phyloP scores from a whole-genome alignment of 192 early-diverging fungal genomes.

The Helicostylum pulchrum region DNA sequence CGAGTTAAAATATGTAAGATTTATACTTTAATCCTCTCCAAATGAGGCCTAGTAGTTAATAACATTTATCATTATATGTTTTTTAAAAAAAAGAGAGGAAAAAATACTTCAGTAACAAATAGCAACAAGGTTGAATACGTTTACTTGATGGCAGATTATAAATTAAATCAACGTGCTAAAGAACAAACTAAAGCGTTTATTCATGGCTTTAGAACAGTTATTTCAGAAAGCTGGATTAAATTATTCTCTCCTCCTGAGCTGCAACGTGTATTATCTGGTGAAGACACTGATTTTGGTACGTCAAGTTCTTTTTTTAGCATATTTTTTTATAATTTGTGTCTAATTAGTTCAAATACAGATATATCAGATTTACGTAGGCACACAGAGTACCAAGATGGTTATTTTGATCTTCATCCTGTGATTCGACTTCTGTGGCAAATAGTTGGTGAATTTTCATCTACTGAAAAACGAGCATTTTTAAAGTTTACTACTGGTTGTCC shows the following conservation, averaged over 20 bases:
- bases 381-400: constrained; percentile 67
- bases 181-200: constrained; percentile 75
- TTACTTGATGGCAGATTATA: constrained; percentile 73
- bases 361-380: constrained; percentile 58
- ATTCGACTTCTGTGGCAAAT: constrained; percentile 69
- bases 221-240: constrained; percentile 75
- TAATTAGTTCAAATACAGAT: constrained; percentile 40
- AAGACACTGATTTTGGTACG: constrained; percentile 59
- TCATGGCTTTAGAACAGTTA: constrained; percentile 62
- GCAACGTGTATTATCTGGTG: constrained; percentile 63
- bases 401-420: constrained; percentile 67
- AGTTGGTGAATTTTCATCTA: constrained; percentile 53
- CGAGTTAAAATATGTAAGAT: constrained; percentile 37
- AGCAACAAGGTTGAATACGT: constrained; percentile 68
- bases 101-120: constrained; percentile 55
- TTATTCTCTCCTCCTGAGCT: constrained; percentile 90
- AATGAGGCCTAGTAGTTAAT: background rate
- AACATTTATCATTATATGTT: background rate
- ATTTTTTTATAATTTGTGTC: background rate
- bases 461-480: constrained; percentile 62
- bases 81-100: constrained; percentile 39
- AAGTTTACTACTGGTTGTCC: constrained; percentile 78
- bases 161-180: constrained; percentile 64
- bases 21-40: background rate
- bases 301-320: background rate